Base-by-base conservation (phyloP, 2,329 filamentous ascomycete genomes). In the Venturia effusa region DNA sequence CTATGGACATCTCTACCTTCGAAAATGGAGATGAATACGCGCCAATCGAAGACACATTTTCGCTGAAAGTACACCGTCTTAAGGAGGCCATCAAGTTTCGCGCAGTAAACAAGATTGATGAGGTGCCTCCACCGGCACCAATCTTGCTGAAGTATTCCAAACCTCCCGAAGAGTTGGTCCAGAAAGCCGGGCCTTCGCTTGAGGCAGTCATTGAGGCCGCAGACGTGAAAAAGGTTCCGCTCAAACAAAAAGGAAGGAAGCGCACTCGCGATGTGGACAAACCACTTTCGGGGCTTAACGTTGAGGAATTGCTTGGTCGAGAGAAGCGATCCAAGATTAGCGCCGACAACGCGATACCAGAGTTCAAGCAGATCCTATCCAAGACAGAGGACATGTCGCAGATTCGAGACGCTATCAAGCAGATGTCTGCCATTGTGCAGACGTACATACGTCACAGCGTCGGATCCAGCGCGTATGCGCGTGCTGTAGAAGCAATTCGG, bases 221-320 rank as follows among this genome's bases (percentile, higher is more conserved):
- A 24, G 86, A 91, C 66, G 86, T 99, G 66, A 96, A 97, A 78
- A 91, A 91, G 88, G 91, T 96, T 0, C 89, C 90, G 8, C 86
- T 88, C 0, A 94, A 92, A 73, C 83, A 82, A 48, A 91, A 90
- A 74, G 87, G 89, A 41, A 87, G 86, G 66, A 88, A 88, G 70
- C 79, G 81, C 43, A 81, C 82, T 55, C 84, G 84, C 68, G 86
- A 95, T 37, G 76, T 82, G 0, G 83, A 88, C 65, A 93, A 93
- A 69, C 94, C 94, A 0, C 83, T 96, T 10, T 97, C 93, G 0
- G 92, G 92, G 24, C 86, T 99, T 48, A 89, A 97, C 69, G 83
- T 97, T 45, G 88, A 92, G 66, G 86, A 85, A 4, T 83, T 97
- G 2, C 84, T 97, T n/a, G 39, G 40, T 17, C 34, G 37, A 65